Conservation (phyloP, 2,329 filamentous ascomycete genomes). For the Colletotrichum nymphaeae region DNA sequence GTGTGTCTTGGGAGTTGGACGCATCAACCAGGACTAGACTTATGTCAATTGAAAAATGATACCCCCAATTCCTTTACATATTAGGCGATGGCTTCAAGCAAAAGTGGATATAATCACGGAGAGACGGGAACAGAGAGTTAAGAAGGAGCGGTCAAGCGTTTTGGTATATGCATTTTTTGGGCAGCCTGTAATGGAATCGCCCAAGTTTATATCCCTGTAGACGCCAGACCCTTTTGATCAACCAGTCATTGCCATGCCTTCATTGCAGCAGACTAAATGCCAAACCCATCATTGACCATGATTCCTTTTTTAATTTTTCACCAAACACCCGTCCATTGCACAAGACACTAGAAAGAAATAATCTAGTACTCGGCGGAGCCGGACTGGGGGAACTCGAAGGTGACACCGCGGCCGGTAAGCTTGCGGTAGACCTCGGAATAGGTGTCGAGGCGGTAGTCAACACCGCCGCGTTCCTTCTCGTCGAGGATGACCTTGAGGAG, state of each 20-base stretch:
- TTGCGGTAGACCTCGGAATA: slow-evolving; percentile 99
- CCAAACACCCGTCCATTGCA: slow-evolving; percentile 34
- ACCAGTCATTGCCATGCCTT: slow-evolving; percentile 37
- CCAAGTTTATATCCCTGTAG: slow-evolving; percentile 61
- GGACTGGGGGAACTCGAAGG: slow-evolving; percentile 98
- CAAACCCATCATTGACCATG: slow-evolving; percentile 36
- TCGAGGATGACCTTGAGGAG: slow-evolving; percentile 98
- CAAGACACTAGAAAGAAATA: not conserved
- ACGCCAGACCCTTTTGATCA: slow-evolving; percentile 59
- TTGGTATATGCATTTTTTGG: slow-evolving; percentile 49
- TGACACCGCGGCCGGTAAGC: slow-evolving; percentile 94
- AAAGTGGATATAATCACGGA: not conserved
- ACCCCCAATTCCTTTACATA: slow-evolving; percentile 49
- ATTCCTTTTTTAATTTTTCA: slow-evolving; percentile 11
- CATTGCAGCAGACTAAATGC: slow-evolving; percentile 36
- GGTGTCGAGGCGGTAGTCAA: slow-evolving; percentile 99
- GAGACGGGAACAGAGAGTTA: not conserved
- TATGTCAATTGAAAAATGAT: slow-evolving; percentile 48
- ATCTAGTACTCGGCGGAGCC: slow-evolving; percentile 80
- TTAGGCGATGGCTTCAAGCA: not conserved
- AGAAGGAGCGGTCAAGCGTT: slow-evolving; percentile 37
- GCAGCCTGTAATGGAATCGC: slow-evolving; percentile 54
- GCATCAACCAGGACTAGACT: slow-evolving; percentile 68
- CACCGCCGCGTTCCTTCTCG: slow-evolving; percentile 99
- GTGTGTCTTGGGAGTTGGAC: slow-evolving; percentile 90